Base-by-base conservation (phyloP, 2,329 filamentous ascomycete species). In the Cladosporium sp. region DNA sequence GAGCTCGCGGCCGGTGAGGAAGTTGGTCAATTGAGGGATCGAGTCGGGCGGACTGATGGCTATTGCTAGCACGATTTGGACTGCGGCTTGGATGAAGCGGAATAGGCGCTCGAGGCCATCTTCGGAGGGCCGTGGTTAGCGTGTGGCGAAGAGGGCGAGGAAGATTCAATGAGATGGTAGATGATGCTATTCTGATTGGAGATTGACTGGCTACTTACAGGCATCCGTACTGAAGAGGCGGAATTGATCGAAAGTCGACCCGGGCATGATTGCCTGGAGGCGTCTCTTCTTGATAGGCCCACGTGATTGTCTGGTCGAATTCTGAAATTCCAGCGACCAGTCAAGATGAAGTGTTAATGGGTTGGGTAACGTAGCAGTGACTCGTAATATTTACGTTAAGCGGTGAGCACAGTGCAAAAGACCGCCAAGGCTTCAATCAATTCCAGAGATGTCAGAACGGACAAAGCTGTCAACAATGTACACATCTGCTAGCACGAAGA, bases 191-290 rank as follows among this genome's bases (percentile, higher is more conserved):
- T 35, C 34, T 35, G 10, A 11, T 11, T 35, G 10, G 4, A 35
- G 5, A n/a, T 35, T 35, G 4, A 8, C 34, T 35, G 9, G 34
- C 34, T 35, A 35, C 34, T 50, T 37, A 50, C 48, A 37, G 9
- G 48, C 48, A 16, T 50, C 48, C 5, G 48, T 50, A 34, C 28
- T 37, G 19, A 50, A 50, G 9, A 40, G 48, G 13, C 48, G 48
- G 5, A 50, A 37, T n/a, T 43, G 48, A 31, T 43, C 48, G 9
- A 50, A 43, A 3, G 32, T 37, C 18, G 40, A 35, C 9, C 19
- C 46, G 4, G 14, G 18, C 46, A 49, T 49, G 4, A 7, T 28
- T 28, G 22, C 4, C 22, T 28, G 1, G 7, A 28, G 22, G n/a
- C 10, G 10, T n/a, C 14, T 35, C 2, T 11, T 11, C 7, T 38